phyloP scores from a whole-genome alignment of 2,329 filamentous ascomycete species.

The Trichoderma afroharzianum region DNA sequence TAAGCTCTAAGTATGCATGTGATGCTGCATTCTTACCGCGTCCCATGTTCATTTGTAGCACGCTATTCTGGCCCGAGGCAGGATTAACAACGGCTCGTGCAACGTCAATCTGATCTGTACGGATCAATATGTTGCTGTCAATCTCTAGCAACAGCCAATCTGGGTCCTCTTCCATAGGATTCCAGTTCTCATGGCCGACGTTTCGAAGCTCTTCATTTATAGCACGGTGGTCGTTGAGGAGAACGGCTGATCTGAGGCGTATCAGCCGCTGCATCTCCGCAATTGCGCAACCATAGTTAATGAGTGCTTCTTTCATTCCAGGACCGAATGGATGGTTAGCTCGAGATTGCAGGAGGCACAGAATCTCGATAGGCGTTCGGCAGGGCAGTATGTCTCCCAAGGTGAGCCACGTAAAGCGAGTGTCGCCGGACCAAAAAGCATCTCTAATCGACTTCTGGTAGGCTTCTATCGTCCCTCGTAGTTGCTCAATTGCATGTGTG shows the following conservation, averaged over 20 bases:
- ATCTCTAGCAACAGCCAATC: slow-evolving; percentile 68
- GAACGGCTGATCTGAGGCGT: background rate
- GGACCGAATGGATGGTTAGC: slow-evolving; percentile 27
- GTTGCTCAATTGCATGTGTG: background rate
- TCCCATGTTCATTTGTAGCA: slow-evolving; percentile 66
- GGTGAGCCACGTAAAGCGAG: background rate
- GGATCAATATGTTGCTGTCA: slow-evolving; percentile 60
- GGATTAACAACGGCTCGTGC: slow-evolving; percentile 58
- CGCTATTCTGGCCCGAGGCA: slow-evolving; percentile 49
- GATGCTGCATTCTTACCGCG: slow-evolving; percentile 38
- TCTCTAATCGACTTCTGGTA: background rate
- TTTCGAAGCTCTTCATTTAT: slow-evolving; percentile 12
- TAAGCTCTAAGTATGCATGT: background rate
- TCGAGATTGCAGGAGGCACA: slow-evolving; percentile 42
- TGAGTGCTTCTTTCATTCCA: slow-evolving; percentile 37
- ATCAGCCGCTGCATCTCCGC: slow-evolving; percentile 26
- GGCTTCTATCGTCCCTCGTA: background rate
- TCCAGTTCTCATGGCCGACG: slow-evolving; percentile 51
- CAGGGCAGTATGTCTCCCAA: slow-evolving; percentile 45
- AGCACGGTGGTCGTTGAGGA: background rate
- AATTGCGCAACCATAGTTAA: slow-evolving; percentile 42
- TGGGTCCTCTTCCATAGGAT: slow-evolving; percentile 42
- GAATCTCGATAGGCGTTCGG: slow-evolving; percentile 14
- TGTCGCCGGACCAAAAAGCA: background rate
- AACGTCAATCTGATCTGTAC: slow-evolving; percentile 59